Evolutionary conservation across 768 basidiomycete genomes (phyloP).

Genomic region (Boletus rubropictus): DNA sequence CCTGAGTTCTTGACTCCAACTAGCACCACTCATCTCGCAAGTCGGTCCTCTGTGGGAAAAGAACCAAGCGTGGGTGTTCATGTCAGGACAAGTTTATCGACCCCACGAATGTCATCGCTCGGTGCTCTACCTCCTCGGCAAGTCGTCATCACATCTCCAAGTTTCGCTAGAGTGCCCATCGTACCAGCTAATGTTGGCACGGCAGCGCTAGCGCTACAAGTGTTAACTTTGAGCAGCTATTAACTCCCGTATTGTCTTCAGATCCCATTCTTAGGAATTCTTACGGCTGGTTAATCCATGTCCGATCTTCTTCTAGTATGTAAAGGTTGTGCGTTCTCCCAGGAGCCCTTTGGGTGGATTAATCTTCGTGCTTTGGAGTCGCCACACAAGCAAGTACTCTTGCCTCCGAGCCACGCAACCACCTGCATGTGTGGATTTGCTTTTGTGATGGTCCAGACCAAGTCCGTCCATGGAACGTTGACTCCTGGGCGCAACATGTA

Average conservation of each 20-base stretch:
- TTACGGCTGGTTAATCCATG: background rate
- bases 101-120: conserved; percentile 4
- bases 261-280: background rate
- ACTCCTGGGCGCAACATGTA: conserved; percentile 1
- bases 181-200: background rate
- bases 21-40: background rate
- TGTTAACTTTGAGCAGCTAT: background rate
- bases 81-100: background rate
- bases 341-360: conserved; percentile 1
- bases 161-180: background rate
- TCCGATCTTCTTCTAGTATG: background rate
- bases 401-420: background rate
- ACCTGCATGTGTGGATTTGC: conserved; percentile 16
- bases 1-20: background rate
- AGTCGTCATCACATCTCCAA: background rate
- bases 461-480: conserved; percentile 2
- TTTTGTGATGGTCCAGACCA: conserved; percentile 4
- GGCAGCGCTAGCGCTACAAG: no score
- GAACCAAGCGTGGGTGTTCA: conserved; percentile 16
- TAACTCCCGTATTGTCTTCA: background rate
- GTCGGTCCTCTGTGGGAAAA: conserved; percentile 6
- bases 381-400: background rate
- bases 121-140: conserved; percentile 3
- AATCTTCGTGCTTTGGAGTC: background rate
- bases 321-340: background rate